These are phyloP conservation scores for Arthrinium phaeospermum DNA, from an alignment of 2,329 filamentous ascomycete genomes.

Conservation along the genomic window DNA sequence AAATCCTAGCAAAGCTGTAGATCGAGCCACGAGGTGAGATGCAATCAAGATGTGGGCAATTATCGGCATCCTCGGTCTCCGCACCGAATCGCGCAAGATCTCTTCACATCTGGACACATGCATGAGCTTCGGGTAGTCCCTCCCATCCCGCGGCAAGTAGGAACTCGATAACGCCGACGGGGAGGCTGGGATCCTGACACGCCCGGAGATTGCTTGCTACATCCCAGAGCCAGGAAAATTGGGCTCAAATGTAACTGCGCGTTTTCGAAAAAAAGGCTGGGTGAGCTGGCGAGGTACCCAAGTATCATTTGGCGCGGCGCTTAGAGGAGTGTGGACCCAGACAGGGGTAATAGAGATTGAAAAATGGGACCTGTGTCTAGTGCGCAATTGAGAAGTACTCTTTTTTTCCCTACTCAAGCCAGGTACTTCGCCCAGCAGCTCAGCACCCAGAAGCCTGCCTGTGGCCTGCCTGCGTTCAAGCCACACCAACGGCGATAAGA, in stretches of 20 bases:
- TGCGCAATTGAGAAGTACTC: background rate
- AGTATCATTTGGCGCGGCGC: background rate
- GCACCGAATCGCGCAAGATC: background rate
- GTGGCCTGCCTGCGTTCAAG: constrained; percentile 3
- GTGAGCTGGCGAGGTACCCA: background rate
- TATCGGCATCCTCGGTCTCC: background rate
- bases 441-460: constrained; percentile 4
- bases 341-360: background rate
- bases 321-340: background rate
- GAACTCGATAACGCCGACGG: background rate
- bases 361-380: background rate
- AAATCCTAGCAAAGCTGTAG: background rate
- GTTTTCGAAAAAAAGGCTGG: background rate
- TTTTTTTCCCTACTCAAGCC: background rate
- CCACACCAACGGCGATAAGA: constrained; percentile 1
- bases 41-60: background rate
- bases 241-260: background rate
- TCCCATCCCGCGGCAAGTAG: background rate
- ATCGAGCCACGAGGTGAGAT: background rate
- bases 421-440: background rate
- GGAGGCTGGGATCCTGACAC: background rate
- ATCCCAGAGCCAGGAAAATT: background rate
- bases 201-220: background rate
- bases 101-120: background rate
- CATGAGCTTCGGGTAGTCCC: background rate